Base-by-base conservation (phyloP, 306 rosid genomes). In the Dalbergia cultrata region DNA sequence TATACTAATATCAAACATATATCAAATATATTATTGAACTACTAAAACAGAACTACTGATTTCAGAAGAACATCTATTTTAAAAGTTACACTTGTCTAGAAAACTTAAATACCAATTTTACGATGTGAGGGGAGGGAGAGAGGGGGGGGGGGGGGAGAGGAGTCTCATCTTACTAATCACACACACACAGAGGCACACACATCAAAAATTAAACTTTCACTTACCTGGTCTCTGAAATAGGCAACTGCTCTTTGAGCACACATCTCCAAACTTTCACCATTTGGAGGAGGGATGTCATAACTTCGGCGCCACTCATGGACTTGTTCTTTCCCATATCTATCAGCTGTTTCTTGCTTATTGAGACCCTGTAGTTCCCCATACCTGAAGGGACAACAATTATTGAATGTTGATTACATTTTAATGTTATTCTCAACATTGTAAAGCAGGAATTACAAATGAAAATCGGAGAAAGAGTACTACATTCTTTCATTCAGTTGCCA, bases 191-290 rank as follows among this genome's bases (percentile, higher is more conserved):
- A n/a, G n/a, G 3, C 12, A 9, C 3, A 12, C 14, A 47, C 53
- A 47, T 1, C 60, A 74, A 65, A 65, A 64, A 67, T 6, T 17
- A 50, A 35, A 74, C 37, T 63, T 64, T 35, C 77, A 75, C 92
- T 17, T 86, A 95, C 99, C 19, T 89, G 89, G 47, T 93, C 97
- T 82, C 87, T 92, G 73, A 96, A 96, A 88, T 96, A 96, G 77
- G 98, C 98, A 88, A 96, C 99, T 26, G 98, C 99, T 89, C 98
- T 89, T 83, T 96, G 77, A 60, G 99, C 99, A 84, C 98, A 96
- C 99, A 96, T 93, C 85, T 96, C 98, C 94, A 96, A 90, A 81
- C 99, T 96, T 90, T 96, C 99, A 67, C 98, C 99, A 82, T 92
- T 90, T 13, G 99, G 99, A 75, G 99, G 99, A 59, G 99, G 97